Base-by-base conservation (phyloP, 345 rosid genomes). In the Litchi chinensis region DNA sequence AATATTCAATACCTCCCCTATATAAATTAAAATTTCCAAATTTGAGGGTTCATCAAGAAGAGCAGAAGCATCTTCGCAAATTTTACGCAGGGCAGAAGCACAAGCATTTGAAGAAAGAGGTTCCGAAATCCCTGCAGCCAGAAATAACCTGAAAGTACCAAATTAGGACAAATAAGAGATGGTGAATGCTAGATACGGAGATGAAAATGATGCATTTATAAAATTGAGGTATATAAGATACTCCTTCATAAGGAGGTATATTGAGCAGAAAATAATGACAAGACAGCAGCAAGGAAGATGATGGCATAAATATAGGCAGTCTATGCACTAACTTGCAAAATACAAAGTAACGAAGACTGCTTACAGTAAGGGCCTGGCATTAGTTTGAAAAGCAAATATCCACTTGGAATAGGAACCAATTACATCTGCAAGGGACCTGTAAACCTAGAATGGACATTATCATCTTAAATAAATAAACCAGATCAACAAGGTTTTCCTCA, bases 331-430 rank as follows among this genome's bases (percentile, higher is more conserved):
- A 64, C 59, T 26, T 15, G 54, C 12, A 15, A 26, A 12, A 74
- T n/a, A n/a, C 57, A 63, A 65, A 68, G 75, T 10, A 68, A 67
- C 40, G 48, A 75, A 57, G 59, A 76, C 68, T 70, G 69, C 98
- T 93, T 86, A 95, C 99, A 95, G 85, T 81, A 89, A 81, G 63
- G 97, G 90, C 77, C 93, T 85, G 10, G 91, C 79, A 73, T 90
- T 86, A 84, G 85, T 86, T 82, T 89, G 93, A 78, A 80, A 86
- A 79, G 89, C 75, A 84, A 95, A 87, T 77, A 95, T 88, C 95
- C 91, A 95, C 87, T 89, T 93, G 73, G 99, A 93, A 86, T 90
- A 95, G 76, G 99, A 95, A 83, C 98, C 99, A 82, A 93, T 85
- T 84, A 92, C 93, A 72, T 95, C 95, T 41, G 99, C 95, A 74